Evolutionary conservation across 2,329 filamentous ascomycete genomes (phyloP).

Genomic region (Claviceps sp.): DNA sequence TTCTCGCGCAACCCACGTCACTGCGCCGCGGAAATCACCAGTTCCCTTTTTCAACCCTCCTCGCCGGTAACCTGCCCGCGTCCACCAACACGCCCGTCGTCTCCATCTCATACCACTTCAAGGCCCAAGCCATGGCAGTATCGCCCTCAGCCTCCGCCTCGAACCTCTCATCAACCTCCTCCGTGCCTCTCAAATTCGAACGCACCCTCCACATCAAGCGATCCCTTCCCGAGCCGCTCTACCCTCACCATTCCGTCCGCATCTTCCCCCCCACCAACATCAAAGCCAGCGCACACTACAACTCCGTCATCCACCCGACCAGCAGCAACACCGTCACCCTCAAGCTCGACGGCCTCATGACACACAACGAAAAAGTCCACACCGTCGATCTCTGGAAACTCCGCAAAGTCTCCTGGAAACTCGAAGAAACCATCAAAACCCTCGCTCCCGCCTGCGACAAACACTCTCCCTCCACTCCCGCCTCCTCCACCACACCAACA

Average conservation of each 20-base stretch:
- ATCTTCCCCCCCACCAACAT: conserved; percentile 96
- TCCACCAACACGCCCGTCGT: conserved; percentile 63
- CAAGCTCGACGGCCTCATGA: conserved; percentile 74
- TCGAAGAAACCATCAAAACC: conserved; percentile 75
- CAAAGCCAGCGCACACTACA: conserved; percentile 70
- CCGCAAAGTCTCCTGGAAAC: conserved; percentile 81
- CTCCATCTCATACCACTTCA: conserved; percentile 66
- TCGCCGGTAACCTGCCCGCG: conserved; percentile 76
- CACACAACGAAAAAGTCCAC: conserved; percentile 51
- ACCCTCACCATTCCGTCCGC: conserved; percentile 78
- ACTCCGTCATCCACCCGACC: conserved; percentile 73
- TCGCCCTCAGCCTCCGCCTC: conserved; percentile 20
- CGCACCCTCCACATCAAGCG: conserved; percentile 63
- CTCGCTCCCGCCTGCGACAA: conserved; percentile 68
- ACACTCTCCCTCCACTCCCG: conserved; percentile 39
- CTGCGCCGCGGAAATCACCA: conserved; percentile 48
- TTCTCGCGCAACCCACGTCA: conserved; percentile 45
- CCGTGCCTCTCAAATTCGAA: conserved; percentile 42
- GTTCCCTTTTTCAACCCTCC: conserved; percentile 79
- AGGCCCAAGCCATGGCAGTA: conserved; percentile 48
- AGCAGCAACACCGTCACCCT: conserved; percentile 68
- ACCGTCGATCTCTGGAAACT: conserved; percentile 74
- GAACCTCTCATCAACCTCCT: conserved; percentile 4
- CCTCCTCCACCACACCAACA: conserved; percentile 10
- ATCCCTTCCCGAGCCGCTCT: conserved; percentile 58